Base-by-base conservation (phyloP, 805 yeast genomes). In the Groenewaldozyma salmanticensis region DNA sequence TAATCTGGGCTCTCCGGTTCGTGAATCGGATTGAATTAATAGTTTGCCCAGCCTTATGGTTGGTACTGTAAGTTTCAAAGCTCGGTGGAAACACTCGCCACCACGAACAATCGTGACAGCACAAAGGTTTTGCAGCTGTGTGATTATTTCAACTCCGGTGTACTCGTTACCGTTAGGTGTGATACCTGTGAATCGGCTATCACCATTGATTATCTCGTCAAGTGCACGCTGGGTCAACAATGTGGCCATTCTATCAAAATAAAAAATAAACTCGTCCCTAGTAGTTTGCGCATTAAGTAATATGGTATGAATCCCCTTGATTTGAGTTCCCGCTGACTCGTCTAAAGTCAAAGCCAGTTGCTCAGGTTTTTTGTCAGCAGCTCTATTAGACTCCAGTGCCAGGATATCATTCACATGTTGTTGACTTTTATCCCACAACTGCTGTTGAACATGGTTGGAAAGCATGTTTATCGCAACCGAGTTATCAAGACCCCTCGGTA, bases 1-100 rank as follows among this genome's bases (percentile, higher is more conserved):
- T 45, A 92, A 67, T 55, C 81, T 88, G 1, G 98, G 97, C 61
- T 90, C 97, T 5, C 97, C 97, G 0, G 97, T 88, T 18, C 67
- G 62, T 0, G 92, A 69, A 58, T 88, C 95, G 5, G 94, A 79
- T 60, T 87, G 95, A 52, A 90, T 87, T 36, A 90, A 65, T 19
- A 90, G 58, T 54, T 88, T 84, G 0, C 98, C 97, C 27, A 86
- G 70, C 7, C 75, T 71, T 9, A 85, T 77, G 38, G 79, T 85
- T 6, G 1, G 96, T 20, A 86, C 67, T 0, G 88, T 75, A 49
- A 77, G 77, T 45, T 82, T 74, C 31, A 90, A 65, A 0, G 95
- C 80, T 22, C 72, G 74, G 74, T 83, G 79, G 54, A 88, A 88
- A 55, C 95, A 84, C 57, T 87, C 96, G 4, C 98, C 98, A 0